phyloP scores from a whole-genome alignment of 129 eudicot genomes.

The Flaveria brownii region DNA sequence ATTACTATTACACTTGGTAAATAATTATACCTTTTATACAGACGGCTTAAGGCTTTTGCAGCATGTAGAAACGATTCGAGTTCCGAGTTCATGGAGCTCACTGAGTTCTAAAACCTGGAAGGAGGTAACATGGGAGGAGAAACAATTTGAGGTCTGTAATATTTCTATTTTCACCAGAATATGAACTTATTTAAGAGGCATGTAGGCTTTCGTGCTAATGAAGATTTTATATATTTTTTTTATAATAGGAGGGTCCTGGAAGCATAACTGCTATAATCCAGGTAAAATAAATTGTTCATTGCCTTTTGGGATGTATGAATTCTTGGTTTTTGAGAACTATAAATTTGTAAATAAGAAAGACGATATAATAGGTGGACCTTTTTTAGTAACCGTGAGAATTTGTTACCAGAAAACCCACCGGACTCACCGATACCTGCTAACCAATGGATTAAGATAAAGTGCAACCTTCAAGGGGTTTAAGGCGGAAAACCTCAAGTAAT shows the following conservation, averaged over 20 bases:
- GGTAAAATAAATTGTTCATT: conserved; percentile 40
- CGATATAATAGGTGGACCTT: not conserved
- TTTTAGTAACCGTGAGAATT: too few relatives aligned
- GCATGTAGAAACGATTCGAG: conserved; percentile 79
- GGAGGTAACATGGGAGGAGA: conserved; percentile 75
- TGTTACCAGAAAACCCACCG: too few relatives aligned
- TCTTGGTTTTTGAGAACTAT: not conserved
- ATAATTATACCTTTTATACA: conserved; percentile 27
- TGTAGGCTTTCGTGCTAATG: not conserved
- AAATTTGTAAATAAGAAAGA: conserved; percentile 2
- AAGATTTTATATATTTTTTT: not conserved
- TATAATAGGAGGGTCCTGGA: conserved; percentile 63
- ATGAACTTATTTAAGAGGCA: not conserved
- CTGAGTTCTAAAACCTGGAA: conserved; percentile 58
- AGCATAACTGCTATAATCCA: conserved; percentile 66
- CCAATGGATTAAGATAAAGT: too few relatives aligned
- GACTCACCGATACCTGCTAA: too few relatives aligned
- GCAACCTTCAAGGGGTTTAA: too few relatives aligned
- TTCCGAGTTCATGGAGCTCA: conserved; percentile 61
- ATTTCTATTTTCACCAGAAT: not conserved
- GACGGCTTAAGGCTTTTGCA: conserved; percentile 89
- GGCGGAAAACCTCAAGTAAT: too few relatives aligned
- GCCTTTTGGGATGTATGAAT: conserved; percentile 6
- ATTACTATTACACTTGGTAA: not conserved
- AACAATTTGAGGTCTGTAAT: conserved; percentile 58